phyloP scores from a whole-genome alignment of 2,329 filamentous ascomycete genomes.

The Arthrobotrys entomopaga region DNA sequence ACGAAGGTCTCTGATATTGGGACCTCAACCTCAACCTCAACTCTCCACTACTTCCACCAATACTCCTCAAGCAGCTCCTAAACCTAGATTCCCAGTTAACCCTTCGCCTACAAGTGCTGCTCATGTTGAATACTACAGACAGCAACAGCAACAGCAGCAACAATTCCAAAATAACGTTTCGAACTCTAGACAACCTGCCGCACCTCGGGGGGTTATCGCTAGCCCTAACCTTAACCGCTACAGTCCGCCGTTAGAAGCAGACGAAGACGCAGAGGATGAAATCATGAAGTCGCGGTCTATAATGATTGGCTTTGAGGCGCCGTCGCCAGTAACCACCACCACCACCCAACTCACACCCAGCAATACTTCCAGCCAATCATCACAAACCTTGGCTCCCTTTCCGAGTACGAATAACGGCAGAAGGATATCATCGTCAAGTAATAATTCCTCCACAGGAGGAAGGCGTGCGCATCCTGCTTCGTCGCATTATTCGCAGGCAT shows the following conservation, averaged over 20 bases:
- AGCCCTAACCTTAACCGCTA: slow-evolving; percentile 51
- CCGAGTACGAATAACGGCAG: slow-evolving; percentile 57
- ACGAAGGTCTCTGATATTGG: slow-evolving; percentile 44
- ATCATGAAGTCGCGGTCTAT: slow-evolving; percentile 47
- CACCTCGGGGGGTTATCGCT: slow-evolving; percentile 17
- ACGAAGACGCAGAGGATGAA: slow-evolving; percentile 52
- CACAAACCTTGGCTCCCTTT: slow-evolving; percentile 56
- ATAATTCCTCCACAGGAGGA: slow-evolving; percentile 60
- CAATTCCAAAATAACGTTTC: slow-evolving; percentile 25
- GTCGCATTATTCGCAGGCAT: slow-evolving; percentile 68
- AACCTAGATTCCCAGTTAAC: slow-evolving; percentile 44
- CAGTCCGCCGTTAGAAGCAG: slow-evolving; percentile 49
- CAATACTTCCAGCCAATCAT: slow-evolving; percentile 56
- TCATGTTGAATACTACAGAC: slow-evolving; percentile 39
- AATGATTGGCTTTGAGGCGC: slow-evolving; percentile 48
- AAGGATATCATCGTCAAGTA: slow-evolving; percentile 60
- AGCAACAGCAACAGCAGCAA: slow-evolving; percentile 32
- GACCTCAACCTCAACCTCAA: slow-evolving; percentile 51
- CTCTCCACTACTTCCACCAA: not conserved
- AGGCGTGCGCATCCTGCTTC: slow-evolving; percentile 59
- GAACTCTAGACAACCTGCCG: slow-evolving; percentile 19
- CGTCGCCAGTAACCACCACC: slow-evolving; percentile 27
- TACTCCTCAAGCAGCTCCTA: slow-evolving; percentile 21
- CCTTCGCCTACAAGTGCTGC: slow-evolving; percentile 37
- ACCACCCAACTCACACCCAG: slow-evolving; percentile 16